phyloP scores from a whole-genome alignment of 768 basidiomycete genomes.

The Naematelia aurantialba region DNA sequence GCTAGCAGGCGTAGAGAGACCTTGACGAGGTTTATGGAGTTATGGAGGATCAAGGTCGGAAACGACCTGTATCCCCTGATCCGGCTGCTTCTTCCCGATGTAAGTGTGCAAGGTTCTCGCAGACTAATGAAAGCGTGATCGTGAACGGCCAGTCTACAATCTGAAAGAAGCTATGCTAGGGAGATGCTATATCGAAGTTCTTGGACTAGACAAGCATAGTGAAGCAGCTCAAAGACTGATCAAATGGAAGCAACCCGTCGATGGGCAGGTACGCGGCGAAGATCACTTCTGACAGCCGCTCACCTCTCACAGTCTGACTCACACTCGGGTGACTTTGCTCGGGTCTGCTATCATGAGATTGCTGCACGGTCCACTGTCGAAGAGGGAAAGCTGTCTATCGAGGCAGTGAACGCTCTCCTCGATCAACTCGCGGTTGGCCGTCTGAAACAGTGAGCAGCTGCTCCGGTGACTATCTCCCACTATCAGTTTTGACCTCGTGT shows the following conservation, averaged over 20 bases:
- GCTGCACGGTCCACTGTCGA: constrained; percentile 68
- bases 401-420: constrained; percentile 74
- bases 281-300: background rate
- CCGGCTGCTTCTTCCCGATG: constrained; percentile 83
- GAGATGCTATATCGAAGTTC: constrained; percentile 83
- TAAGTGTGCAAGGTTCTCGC: constrained; percentile 51
- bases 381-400: constrained; percentile 66
- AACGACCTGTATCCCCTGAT: constrained; percentile 84
- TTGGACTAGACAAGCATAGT: constrained; percentile 74
- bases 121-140: constrained; percentile 67
- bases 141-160: constrained; percentile 85
- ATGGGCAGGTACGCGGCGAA: constrained; percentile 39
- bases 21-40: constrained; percentile 74
- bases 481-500: background rate
- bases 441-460: constrained; percentile 47
- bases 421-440: constrained; percentile 73
- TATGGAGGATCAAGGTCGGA: constrained; percentile 80
- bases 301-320: constrained; percentile 21
- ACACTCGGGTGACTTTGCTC: constrained; percentile 74
- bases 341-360: constrained; percentile 80
- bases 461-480: constrained; percentile 15
- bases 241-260: constrained; percentile 68
- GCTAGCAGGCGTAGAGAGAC: constrained; percentile 68
- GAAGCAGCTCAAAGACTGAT: constrained; percentile 75
- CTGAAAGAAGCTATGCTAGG: constrained; percentile 92